phyloP scores from a whole-genome alignment of 2,329 filamentous ascomycete species.

The Basipetospora chlamydospora region DNA sequence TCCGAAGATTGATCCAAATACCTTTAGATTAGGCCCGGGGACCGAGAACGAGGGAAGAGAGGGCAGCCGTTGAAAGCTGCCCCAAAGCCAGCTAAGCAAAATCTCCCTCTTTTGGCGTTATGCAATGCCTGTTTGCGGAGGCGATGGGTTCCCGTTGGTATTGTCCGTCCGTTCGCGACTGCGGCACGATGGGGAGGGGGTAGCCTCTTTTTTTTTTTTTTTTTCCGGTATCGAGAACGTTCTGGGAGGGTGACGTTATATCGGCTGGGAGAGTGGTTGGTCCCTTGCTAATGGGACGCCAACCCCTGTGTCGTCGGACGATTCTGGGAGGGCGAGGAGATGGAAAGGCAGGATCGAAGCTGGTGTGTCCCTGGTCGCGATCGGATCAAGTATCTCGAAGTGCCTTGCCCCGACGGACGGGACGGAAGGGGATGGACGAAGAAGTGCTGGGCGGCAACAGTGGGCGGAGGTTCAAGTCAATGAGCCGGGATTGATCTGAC shows the following conservation, averaged over 20 bases:
- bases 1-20: neutral
- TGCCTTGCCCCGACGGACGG: too few species aligned
- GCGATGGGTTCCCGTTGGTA: neutral
- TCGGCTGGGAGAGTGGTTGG: slow-evolving; percentile 3
- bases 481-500: neutral
- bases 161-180: neutral
- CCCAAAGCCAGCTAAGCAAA: neutral
- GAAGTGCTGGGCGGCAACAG: too few species aligned
- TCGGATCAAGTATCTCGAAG: too few species aligned
- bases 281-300: neutral
- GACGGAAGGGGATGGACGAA: too few species aligned
- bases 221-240: neutral
- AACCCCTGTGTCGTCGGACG: neutral
- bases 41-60: neutral
- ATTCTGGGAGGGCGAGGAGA: neutral
- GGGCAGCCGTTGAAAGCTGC: slow-evolving; percentile 4
- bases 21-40: slow-evolving; percentile 5
- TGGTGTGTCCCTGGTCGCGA: too few species aligned
- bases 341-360: too few species aligned
- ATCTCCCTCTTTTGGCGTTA: too few species aligned
- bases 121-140: neutral
- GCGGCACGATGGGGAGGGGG: neutral
- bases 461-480: too few species aligned
- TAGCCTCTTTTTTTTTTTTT: neutral
- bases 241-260: slow-evolving; percentile 6